These are phyloP conservation scores for Aspergillus clavatus DNA, from an alignment of 2,329 filamentous ascomycete genomes.

Conservation along the genomic window DNA sequence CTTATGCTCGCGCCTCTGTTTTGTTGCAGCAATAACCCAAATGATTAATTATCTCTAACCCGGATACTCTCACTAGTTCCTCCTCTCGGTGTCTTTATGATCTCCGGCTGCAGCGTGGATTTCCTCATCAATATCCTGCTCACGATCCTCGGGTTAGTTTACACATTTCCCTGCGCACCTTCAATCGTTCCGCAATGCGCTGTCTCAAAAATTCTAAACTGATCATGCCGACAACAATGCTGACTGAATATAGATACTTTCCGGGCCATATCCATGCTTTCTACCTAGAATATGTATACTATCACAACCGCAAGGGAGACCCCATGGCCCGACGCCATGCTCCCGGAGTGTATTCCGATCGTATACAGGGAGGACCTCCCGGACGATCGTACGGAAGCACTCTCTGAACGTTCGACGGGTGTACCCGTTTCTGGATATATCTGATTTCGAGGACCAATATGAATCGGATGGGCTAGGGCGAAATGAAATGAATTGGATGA, in stretches of 20 bases:
- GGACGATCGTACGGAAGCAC: conserved; percentile 23
- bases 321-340: conserved; percentile 23
- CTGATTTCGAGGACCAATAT: no score
- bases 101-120: conserved; percentile 62
- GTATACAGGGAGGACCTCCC: conserved; percentile 33
- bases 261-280: conserved; percentile 77
- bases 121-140: conserved; percentile 63
- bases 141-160: conserved; percentile 57
- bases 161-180: no score
- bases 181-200: no score
- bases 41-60: neutral
- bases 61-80: conserved; percentile 48
- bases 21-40: no score
- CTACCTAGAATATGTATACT: conserved; percentile 80
- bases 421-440: no score
- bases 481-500: conserved; percentile 2
- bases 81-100: conserved; percentile 59
- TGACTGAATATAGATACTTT: conserved; percentile 52
- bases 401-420: neutral
- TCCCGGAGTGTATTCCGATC: conserved; percentile 38
- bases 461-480: no score
- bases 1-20: no score
- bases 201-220: no score
- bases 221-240: neutral
- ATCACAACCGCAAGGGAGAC: conserved; percentile 52